These are phyloP conservation scores for Eimeria acervulina DNA, from an alignment of 169 alveolate species.

Conservation along the genomic window DNA sequence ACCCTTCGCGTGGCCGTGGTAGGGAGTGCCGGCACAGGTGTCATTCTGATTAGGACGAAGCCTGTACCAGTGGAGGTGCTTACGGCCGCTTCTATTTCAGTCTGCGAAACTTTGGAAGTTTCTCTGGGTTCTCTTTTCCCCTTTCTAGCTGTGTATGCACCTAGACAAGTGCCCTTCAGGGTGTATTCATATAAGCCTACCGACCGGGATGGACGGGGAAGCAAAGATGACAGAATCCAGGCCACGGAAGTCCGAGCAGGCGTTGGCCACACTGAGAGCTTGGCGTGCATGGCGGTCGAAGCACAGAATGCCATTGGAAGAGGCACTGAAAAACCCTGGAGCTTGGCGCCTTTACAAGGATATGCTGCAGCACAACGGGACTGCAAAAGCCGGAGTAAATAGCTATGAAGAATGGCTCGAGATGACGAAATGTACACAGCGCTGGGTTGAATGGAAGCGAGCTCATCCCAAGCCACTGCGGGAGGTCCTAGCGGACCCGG, in stretches of 20 bases:
- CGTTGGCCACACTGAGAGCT: slow-evolving; percentile 61
- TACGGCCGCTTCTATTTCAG: not conserved
- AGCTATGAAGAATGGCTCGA: slow-evolving; percentile 76
- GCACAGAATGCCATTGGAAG: slow-evolving; percentile 76
- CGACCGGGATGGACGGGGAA: slow-evolving; percentile 69
- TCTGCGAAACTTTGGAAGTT: not conserved
- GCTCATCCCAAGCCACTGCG: slow-evolving; percentile 71
- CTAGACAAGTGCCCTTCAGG: not conserved
- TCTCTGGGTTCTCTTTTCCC: not conserved
- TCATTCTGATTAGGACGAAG: not conserved
- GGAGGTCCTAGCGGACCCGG: slow-evolving; percentile 76
- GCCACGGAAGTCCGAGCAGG: slow-evolving; percentile 74
- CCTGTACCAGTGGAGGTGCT: slow-evolving; percentile 1
- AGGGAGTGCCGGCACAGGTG: not conserved
- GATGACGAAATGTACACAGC: slow-evolving; percentile 59
- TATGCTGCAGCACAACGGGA: slow-evolving; percentile 64
- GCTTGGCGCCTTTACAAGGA: slow-evolving; percentile 76
- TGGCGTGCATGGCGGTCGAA: slow-evolving; percentile 81
- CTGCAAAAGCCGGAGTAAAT: slow-evolving; percentile 7
- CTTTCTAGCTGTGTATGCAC: not conserved
- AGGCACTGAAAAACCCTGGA: slow-evolving; percentile 76
- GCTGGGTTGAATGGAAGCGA: slow-evolving; percentile 77
- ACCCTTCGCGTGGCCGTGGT: not conserved
- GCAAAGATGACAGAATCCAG: slow-evolving; percentile 34
- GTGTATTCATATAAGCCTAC: not conserved